Conservation (phyloP, 768 basidiomycete genomes). For the Termitomyces sp. region DNA sequence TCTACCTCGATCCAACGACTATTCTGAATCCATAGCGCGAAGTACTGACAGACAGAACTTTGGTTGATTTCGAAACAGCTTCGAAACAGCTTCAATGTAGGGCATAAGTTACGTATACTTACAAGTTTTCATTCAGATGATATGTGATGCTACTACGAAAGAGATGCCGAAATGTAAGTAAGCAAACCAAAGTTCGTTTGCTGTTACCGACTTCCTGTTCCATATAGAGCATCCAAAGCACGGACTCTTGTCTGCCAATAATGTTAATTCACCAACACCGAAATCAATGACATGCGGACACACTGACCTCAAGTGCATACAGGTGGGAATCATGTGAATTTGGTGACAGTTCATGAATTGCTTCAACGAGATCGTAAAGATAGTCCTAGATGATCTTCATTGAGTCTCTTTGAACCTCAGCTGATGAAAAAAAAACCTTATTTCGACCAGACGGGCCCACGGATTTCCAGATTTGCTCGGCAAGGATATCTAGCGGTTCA, state of each 20-base stretch:
- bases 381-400: constrained; percentile 58
- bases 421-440: constrained; percentile 48
- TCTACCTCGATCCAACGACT: background rate
- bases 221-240: constrained; percentile 13
- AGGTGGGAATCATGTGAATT: constrained; percentile 73
- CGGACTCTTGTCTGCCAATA: constrained; percentile 11
- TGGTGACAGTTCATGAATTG: constrained; percentile 70
- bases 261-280: background rate
- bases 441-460: constrained; percentile 88
- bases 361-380: constrained; percentile 68
- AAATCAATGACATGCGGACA: background rate
- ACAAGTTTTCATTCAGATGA: no score
- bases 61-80: background rate
- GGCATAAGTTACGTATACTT: background rate
- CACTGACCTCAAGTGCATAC: constrained; percentile 64
- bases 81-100: background rate
- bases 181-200: background rate
- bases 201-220: background rate
- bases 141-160: no score
- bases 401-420: background rate
- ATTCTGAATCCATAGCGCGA: background rate
- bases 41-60: background rate
- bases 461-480: constrained; percentile 64
- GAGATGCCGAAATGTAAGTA: no score
- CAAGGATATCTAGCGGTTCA: constrained; percentile 66